Conservation (phyloP, 163 green algal species). For the Coccomyxa subellipsoidea region DNA sequence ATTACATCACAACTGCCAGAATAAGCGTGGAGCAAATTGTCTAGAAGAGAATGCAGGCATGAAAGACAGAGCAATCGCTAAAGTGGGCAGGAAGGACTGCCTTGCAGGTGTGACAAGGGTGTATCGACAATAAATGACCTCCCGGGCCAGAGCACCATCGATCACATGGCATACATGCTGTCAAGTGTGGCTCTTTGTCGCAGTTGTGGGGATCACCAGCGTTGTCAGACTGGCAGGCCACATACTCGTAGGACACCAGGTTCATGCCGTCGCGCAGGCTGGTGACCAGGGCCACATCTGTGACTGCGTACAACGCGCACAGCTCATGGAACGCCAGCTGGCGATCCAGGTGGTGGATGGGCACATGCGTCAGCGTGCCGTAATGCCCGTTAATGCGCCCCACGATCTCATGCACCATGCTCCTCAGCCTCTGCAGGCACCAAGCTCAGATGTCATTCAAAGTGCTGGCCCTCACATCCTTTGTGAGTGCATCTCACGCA, state of each 20-base stretch:
- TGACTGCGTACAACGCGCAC: constrained; percentile 95
- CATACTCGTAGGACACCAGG: constrained; percentile 98
- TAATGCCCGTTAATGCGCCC: constrained; percentile 98
- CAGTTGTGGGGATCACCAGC: constrained; percentile 34
- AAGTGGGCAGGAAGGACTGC: no score
- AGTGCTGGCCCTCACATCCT: no score
- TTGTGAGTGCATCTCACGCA: no score
- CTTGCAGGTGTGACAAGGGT: no score
- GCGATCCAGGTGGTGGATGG: constrained; percentile 97
- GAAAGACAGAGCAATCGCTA: no score
- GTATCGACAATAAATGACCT: no score
- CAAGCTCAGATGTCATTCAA: no score
- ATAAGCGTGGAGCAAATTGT: no score
- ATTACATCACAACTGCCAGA: no score
- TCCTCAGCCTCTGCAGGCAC: constrained; percentile 44
- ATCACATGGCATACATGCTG: no score
- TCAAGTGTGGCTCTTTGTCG: background rate
- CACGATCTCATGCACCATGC: constrained; percentile 98
- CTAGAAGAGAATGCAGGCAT: no score
- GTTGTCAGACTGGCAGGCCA: constrained; percentile 95
- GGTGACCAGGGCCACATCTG: constrained; percentile 92
- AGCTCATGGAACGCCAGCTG: constrained; percentile 94
- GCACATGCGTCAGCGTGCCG: constrained; percentile 92
- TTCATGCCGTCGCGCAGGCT: constrained; percentile 98
- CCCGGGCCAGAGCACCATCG: no score